Conservation (phyloP, 331 rosid species). For the Quercus phellos region DNA sequence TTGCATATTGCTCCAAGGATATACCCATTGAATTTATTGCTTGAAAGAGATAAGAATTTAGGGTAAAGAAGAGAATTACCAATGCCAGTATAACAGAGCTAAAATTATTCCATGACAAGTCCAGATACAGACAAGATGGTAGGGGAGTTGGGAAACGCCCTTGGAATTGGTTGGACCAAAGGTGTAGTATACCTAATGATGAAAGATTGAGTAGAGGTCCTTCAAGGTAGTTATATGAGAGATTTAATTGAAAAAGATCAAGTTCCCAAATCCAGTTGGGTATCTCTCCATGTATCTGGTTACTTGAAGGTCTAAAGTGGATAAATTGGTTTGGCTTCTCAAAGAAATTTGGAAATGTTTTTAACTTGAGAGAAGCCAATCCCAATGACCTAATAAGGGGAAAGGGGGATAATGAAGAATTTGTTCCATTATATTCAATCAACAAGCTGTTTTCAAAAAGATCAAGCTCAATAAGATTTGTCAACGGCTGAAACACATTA, state of each 20-base stretch:
- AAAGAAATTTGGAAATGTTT: slow-evolving; percentile 18
- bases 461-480: neutral
- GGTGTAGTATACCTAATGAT: neutral
- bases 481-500: neutral
- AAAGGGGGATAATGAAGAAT: neutral
- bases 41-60: neutral
- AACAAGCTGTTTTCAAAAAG: slow-evolving; percentile 16
- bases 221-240: slow-evolving; percentile 5
- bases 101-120: slow-evolving; percentile 20
- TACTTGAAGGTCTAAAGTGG: neutral
- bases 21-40: slow-evolving; percentile 1
- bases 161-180: slow-evolving; percentile 19
- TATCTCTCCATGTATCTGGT: slow-evolving; percentile 14
- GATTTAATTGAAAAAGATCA: neutral
- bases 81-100: neutral
- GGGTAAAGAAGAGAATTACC: too few relatives aligned
- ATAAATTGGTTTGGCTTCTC: neutral
- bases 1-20: slow-evolving; percentile 16
- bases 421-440: neutral
- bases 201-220: neutral
- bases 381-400: neutral
- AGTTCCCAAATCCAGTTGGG: slow-evolving; percentile 19
- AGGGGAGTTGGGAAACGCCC: slow-evolving; percentile 2
- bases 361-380: slow-evolving; percentile 16
- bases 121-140: neutral